Conservation (phyloP, 2,329 filamentous ascomycete species). For the Diaporthe caulivora region DNA sequence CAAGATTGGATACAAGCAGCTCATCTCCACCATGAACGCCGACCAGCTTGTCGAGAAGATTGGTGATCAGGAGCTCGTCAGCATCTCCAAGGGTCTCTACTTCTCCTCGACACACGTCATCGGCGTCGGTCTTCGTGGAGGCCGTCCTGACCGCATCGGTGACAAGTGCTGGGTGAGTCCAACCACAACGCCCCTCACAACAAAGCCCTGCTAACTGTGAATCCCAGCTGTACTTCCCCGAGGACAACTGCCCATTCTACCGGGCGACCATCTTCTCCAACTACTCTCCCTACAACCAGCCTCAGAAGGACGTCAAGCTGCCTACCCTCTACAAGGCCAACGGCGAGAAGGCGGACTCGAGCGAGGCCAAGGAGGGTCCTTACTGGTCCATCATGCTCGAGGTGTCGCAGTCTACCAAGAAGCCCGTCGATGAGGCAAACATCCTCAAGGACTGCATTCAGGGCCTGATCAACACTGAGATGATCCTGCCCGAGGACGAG, state of each 20-base stretch:
- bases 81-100: constrained; percentile 89
- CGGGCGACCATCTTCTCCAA: constrained; percentile 99
- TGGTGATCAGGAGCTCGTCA: constrained; percentile 86
- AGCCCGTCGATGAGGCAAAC: constrained; percentile 89
- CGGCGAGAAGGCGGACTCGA: constrained; percentile 82
- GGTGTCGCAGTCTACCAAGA: constrained; percentile 94
- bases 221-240: constrained; percentile 90
- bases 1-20: constrained; percentile 89
- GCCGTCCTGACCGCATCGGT: constrained; percentile 93
- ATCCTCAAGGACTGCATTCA: constrained; percentile 92
- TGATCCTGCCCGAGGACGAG: constrained; percentile 91
- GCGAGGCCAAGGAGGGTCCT: constrained; percentile 84
- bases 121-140: constrained; percentile 92
- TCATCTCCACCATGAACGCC: constrained; percentile 96
- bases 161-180: constrained; percentile 96
- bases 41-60: constrained; percentile 90
- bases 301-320: constrained; percentile 83
- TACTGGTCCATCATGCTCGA: constrained; percentile 99
- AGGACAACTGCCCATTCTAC: constrained; percentile 99
- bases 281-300: constrained; percentile 99
- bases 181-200: too few species aligned
- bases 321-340: constrained; percentile 88
- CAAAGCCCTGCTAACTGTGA: constrained; percentile 43
- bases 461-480: constrained; percentile 96
- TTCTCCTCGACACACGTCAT: constrained; percentile 98